Base-by-base conservation (phyloP, 2,329 filamentous ascomycete species). In the Trichoderma gracile region DNA sequence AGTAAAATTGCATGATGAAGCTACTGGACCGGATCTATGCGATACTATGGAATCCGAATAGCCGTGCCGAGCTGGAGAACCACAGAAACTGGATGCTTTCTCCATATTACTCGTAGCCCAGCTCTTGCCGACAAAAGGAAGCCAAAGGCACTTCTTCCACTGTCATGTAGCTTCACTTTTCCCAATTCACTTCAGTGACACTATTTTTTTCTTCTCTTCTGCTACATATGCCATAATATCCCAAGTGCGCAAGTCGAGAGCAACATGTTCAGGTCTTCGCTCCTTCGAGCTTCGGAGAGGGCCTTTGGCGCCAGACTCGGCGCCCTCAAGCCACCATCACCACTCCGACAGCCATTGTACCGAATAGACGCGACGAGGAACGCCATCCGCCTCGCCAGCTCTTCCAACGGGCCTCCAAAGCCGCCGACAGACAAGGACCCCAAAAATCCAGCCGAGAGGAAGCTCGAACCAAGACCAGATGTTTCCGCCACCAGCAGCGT, bases 401-500 rank as follows among this genome's bases (percentile, higher is more conserved):
- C 25, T 21, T 66, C 64, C 55, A 63, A 67, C 25, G 66, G 69
- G 9, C 69, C 69, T n/a, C 70, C 72, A 30, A 49, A 53, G 3
- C 45, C 33, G 0, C 45, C 70, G 5, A 83, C 85, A 61, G 82
- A 90, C 68, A 77, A 74, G 47, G 79, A 89, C 68, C 77, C 78
- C 33, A 89, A 91, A 73, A 80, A 81, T 53, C 70, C 86, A 9
- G 81, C 76, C 14, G 70, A 86, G 54, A 73, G 85, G 72, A 83
- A 83, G 71, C 77, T 93, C n/a, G 73, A 84, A 64, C 72, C 84
- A 3, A 76, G 84, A n/a, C 49, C 49, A 45, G 74, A 78, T 7
- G 89, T 93, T 0, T 84, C 87, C 0, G 76, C 77, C 23, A 80
- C 80, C 47, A 93, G 89, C 1, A 79, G 78, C 12, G 77, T 81